phyloP scores from a whole-genome alignment of 129 eudicot species.

The Chrysanthemum seticuspe region DNA sequence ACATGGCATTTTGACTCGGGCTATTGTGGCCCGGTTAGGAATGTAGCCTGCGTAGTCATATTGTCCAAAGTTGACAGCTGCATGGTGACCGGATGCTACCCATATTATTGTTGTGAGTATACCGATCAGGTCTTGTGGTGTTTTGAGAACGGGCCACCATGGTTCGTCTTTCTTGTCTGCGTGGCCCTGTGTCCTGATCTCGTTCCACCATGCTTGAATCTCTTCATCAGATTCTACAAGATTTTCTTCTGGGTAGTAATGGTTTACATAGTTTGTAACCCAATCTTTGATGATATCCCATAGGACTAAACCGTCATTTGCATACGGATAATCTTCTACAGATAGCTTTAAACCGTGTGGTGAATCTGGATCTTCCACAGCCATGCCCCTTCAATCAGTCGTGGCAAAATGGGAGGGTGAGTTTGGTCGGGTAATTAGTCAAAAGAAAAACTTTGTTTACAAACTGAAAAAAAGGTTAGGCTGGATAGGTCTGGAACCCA shows the following conservation, averaged over 20 bases:
- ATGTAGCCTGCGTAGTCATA: slow-evolving; percentile 72
- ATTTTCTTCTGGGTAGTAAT: slow-evolving; percentile 52
- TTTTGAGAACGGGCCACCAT: slow-evolving; percentile 86
- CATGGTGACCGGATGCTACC: slow-evolving; percentile 89
- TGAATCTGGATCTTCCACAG: slow-evolving; percentile 72
- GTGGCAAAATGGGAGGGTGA: neutral
- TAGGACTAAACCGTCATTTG: slow-evolving; percentile 71
- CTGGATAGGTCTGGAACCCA: neutral
- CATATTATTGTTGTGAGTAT: slow-evolving; percentile 69
- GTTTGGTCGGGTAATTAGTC: neutral
- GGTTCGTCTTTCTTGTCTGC: slow-evolving; percentile 85
- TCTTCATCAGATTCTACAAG: slow-evolving; percentile 51
- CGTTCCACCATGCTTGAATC: slow-evolving; percentile 91
- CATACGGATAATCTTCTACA: slow-evolving; percentile 83
- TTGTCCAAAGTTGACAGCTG: slow-evolving; percentile 94
- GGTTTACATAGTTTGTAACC: slow-evolving; percentile 65
- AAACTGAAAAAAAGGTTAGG: neutral
- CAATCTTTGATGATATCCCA: slow-evolving; percentile 75
- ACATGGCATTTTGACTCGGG: slow-evolving; percentile 66
- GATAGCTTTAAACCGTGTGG: slow-evolving; percentile 75
- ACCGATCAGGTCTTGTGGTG: slow-evolving; percentile 49
- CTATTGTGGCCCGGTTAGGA: slow-evolving; percentile 78
- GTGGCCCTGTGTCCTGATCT: slow-evolving; percentile 67
- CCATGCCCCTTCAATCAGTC: slow-evolving; percentile 53
- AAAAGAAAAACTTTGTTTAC: neutral